Conservation (phyloP, 2,329 filamentous ascomycete genomes). For the Sporothrix brasiliensis region DNA sequence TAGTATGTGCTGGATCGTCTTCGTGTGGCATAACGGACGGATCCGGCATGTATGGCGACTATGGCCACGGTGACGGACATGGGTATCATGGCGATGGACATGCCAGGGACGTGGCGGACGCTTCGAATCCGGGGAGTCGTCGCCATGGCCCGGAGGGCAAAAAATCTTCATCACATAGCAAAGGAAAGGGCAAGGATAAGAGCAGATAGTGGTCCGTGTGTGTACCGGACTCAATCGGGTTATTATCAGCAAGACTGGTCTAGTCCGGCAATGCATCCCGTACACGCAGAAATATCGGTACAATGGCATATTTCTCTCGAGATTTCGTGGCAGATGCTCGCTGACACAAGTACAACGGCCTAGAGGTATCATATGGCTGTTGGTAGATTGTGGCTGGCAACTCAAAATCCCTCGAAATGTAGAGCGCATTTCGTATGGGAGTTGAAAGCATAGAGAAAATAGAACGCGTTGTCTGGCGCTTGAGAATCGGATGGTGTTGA, state of each 20-base stretch:
- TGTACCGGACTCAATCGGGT: neutral
- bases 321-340: neutral
- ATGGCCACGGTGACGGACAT: neutral
- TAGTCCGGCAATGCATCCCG: neutral
- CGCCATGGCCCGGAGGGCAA: slow-evolving; percentile 20
- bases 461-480: too few relatives aligned
- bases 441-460: too few relatives aligned
- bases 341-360: neutral
- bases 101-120: neutral
- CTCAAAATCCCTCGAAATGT: neutral
- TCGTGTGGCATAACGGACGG: neutral
- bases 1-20: neutral
- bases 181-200: neutral
- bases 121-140: neutral
- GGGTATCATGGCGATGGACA: slow-evolving; percentile 17
- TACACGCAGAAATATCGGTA: too few relatives aligned
- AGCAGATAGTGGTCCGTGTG: neutral
- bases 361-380: neutral
- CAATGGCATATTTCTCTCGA: neutral
- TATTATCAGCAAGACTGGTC: neutral
- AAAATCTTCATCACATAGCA: slow-evolving; percentile 24
- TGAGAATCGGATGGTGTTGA: too few relatives aligned
- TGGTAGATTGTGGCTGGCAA: neutral
- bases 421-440: too few relatives aligned
- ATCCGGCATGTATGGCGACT: slow-evolving; percentile 8